Evolutionary conservation across 2,329 filamentous ascomycete species (phyloP), one percentile per base, ranked within the genome.

Genomic region (Sporothrix curviconia): DNA sequence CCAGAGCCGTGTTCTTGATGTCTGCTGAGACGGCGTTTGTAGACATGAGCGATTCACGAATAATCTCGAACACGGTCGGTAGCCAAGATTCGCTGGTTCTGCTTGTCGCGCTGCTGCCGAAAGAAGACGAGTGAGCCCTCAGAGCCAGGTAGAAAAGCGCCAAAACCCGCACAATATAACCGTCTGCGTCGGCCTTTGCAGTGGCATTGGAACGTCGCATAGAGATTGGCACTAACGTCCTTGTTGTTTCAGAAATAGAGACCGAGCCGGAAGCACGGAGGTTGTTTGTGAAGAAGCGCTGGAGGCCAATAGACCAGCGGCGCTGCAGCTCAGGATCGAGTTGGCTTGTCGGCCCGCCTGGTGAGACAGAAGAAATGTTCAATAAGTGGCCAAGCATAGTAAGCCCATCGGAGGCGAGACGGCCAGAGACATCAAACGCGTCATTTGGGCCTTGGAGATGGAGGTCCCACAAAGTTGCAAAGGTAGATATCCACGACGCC

Each of bases 241-340:
- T 70, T 70, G n/a, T 22, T 70, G 71, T 56, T 72, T 74, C 15
- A 78, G 61, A 57, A 78, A 83, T 1, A 70, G 68, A 1, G 76
- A 72, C 57, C 77, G 74, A 1, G 77, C 76, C 0, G 80, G 80
- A 2, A 80, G 71, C 46, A 82, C 74, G n/a, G 56, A 84, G 69
- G 62, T 75, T 79, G 32, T 72, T 72, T 44, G 75, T 74, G 63
- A 83, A 69, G 50, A 83, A 79, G 2, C 66, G 71, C 51, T 76
- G 72, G 1, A 83, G 66, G 43, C 78, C 76, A 3, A 66, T 65
- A 1, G 69, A 66, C 81, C 81, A 84, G 4, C 65, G 66, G 3
- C 66, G 64, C 53, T 64, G 66, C 17, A 67, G 66, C n/a, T 60
- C 58, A 7, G 62, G 52, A 66, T 64, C n/a, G 66, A 56, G 2